A percentile compares a stretch with the other conserved stretches of the same genome.
Evolutionary conservation across 495 filamentous ascomycete species (phyloP).

Genomic region (Aspergillus leporis): DNA sequence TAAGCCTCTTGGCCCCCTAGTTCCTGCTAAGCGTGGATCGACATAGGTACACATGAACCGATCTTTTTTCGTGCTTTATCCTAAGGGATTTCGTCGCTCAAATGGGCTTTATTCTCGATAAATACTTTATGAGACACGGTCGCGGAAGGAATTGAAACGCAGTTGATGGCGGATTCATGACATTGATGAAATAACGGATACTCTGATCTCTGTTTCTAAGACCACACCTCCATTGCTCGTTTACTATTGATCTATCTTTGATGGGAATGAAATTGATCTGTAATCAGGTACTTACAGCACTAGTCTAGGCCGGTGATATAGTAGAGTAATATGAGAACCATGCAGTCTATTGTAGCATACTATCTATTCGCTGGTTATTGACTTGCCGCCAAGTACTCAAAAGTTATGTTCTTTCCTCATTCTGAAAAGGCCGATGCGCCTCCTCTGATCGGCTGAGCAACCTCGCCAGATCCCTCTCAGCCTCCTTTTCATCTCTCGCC

Average conservation of each 20-base stretch:
- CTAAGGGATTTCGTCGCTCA: background rate
- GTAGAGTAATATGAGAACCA: background rate
- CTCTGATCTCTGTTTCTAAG: slow-evolving; percentile 9
- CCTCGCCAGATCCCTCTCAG: slow-evolving; percentile 37
- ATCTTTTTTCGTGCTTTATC: slow-evolving; percentile 9
- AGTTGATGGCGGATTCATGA: slow-evolving; percentile 21
- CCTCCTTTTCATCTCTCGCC: slow-evolving; percentile 36
- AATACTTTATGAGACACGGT: slow-evolving; percentile 19
- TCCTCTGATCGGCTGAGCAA: slow-evolving; percentile 30
- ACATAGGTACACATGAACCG: background rate
- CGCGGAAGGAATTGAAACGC: slow-evolving; percentile 15
- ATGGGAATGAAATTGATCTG: background rate
- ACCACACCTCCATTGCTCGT: slow-evolving; percentile 12
- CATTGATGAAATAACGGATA: slow-evolving; percentile 13
- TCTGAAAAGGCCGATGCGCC: slow-evolving; percentile 22
- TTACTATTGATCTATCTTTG: background rate
- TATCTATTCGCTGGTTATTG: background rate
- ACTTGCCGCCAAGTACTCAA: background rate
- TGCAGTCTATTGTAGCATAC: slow-evolving; percentile 4
- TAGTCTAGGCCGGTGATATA: background rate
- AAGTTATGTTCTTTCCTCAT: background rate
- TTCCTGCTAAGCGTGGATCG: background rate
- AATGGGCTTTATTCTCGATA: background rate
- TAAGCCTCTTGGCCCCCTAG: slow-evolving; percentile 8
- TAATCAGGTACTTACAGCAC: background rate